Conservation (phyloP, 2,329 filamentous ascomycete genomes). For the Epichloe uncinata region DNA sequence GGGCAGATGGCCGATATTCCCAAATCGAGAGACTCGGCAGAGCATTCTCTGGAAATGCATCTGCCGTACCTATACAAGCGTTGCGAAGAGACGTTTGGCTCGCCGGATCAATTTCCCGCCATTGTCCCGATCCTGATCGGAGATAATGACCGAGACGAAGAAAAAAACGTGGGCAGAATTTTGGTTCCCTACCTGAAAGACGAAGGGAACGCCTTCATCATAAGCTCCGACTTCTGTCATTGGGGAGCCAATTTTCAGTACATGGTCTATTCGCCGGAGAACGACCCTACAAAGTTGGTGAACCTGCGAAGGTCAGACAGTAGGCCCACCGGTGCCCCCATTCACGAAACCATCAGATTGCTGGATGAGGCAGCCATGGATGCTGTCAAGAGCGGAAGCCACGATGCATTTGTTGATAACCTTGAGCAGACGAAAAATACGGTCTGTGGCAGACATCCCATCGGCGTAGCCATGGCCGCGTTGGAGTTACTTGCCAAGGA, state of each 20-base stretch:
- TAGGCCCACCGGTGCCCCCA: conserved; percentile 31
- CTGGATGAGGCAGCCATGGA: conserved; percentile 76
- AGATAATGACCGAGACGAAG: conserved; percentile 48
- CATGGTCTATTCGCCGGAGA: conserved; percentile 52
- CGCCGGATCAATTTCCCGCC: conserved; percentile 47
- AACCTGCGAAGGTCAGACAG: conserved; percentile 21
- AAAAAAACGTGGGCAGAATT: conserved; percentile 55
- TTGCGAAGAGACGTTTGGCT: conserved; percentile 36
- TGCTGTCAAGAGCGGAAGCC: conserved; percentile 64
- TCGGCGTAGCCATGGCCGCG: conserved; percentile 82
- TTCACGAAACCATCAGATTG: conserved; percentile 72
- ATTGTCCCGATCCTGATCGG: conserved; percentile 83
- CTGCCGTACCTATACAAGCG: conserved; percentile 85
- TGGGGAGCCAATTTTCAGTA: conserved; percentile 80
- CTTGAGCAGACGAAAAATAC: conserved; percentile 71
- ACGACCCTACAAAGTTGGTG: conserved; percentile 25
- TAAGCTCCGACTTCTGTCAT: conserved; percentile 95
- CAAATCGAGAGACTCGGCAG: conserved; percentile 53
- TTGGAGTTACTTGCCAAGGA: conserved; percentile 49
- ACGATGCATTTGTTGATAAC: conserved; percentile 55
- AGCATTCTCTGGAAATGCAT: conserved; percentile 96
- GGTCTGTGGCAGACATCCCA: conserved; percentile 88
- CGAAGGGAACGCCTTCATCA: conserved; percentile 64
- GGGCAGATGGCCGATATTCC: conserved; percentile 41
- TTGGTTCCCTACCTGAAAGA: conserved; percentile 68